phyloP scores from a whole-genome alignment of 1,284 basidiomycete species.

The Ganoderma lucidum region DNA sequence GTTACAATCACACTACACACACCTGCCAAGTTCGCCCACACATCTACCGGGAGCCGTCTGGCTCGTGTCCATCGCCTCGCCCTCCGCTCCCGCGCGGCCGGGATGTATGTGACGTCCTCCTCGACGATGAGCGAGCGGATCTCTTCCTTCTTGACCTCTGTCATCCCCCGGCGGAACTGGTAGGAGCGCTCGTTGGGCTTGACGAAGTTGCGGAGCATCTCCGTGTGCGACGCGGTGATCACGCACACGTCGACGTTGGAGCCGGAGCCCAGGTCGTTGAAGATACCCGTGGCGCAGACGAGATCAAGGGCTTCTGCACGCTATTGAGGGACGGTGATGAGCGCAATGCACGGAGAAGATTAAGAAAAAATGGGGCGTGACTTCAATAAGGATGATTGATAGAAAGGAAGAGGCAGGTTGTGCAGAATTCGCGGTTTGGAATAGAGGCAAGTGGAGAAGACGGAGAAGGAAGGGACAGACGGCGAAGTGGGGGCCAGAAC shows the following conservation, averaged over 20 bases:
- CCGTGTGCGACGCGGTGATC: slow-evolving; percentile 85
- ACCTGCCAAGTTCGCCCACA: slow-evolving; percentile 8
- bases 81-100: slow-evolving; percentile 36
- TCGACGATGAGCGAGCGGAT: slow-evolving; percentile 76
- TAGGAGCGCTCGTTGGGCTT: slow-evolving; percentile 92
- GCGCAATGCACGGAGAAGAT: neutral
- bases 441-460: neutral
- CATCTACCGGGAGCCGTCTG: slow-evolving; percentile 22
- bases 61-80: slow-evolving; percentile 77
- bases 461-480: neutral
- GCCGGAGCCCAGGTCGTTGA: slow-evolving; percentile 98
- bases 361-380: too few species aligned
- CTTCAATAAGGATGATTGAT: too few species aligned
- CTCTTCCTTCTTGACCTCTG: slow-evolving; percentile 85
- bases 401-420: too few species aligned
- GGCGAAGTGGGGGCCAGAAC: slow-evolving; percentile 33
- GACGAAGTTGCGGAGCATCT: slow-evolving; percentile 91
- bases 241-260: slow-evolving; percentile 98
- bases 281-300: slow-evolving; percentile 93
- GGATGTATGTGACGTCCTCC: slow-evolving; percentile 68
- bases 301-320: slow-evolving; percentile 85
- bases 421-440: too few species aligned
- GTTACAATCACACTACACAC: slow-evolving; percentile 28
- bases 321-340: slow-evolving; percentile 49
- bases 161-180: slow-evolving; percentile 87